Conservation (phyloP, 495 filamentous ascomycete genomes). For the Hypomontagnella submonticulosa region DNA sequence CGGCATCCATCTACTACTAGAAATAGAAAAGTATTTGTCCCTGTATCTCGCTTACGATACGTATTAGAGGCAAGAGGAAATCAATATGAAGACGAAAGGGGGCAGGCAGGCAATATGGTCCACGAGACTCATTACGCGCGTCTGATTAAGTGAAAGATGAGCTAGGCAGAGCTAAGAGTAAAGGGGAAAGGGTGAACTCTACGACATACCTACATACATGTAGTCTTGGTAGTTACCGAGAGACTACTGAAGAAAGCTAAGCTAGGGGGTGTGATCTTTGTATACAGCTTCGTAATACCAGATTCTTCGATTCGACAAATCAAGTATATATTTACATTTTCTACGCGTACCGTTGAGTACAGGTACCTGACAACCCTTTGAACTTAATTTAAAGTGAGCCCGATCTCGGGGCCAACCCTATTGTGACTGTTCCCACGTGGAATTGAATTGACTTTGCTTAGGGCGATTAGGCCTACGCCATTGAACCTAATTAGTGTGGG, state of each 20-base stretch:
- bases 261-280: conserved; percentile 29
- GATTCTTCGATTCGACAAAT: conserved; percentile 42
- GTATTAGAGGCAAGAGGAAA: conserved; percentile 20
- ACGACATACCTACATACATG: conserved; percentile 16
- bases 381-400: background rate
- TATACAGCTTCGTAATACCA: conserved; percentile 48
- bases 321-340: conserved; percentile 28
- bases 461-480: no score
- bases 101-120: background rate
- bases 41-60: conserved; percentile 18
- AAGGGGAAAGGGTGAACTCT: conserved; percentile 3
- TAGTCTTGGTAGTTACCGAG: conserved; percentile 2
- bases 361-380: no score
- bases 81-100: background rate
- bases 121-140: conserved; percentile 19
- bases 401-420: conserved; percentile 25
- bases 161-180: conserved; percentile 23
- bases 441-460: no score
- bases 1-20: conserved; percentile 16
- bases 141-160: conserved; percentile 3
- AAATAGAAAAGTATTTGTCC: conserved; percentile 28
- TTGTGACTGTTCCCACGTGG: background rate
- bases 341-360: background rate
- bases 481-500: no score
- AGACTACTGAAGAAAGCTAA: background rate